Evolutionary conservation across 176 grass and related monocot species (phyloP).

Genomic region (Avena atlantica): DNA sequence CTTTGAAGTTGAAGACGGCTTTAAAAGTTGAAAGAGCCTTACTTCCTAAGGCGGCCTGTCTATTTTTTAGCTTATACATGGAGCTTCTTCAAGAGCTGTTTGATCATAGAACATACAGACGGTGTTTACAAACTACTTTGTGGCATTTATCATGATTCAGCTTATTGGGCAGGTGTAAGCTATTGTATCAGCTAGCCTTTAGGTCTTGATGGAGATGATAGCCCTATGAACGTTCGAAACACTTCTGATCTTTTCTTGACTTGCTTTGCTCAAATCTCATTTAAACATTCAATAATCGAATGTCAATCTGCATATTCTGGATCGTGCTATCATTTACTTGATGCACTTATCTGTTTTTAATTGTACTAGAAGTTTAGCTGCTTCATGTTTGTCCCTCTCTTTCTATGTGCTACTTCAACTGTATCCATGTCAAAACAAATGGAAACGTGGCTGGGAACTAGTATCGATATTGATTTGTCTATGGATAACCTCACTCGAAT

Average conservation of each 20-base stretch:
- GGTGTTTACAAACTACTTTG: neutral
- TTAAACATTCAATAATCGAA: neutral
- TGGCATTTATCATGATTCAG: neutral
- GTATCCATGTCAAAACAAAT: neutral
- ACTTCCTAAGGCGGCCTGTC: neutral
- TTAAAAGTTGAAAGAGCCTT: neutral
- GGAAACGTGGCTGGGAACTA: slow-evolving; percentile 1
- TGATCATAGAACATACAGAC: neutral
- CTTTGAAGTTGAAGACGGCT: slow-evolving; percentile 2
- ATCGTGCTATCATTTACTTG: neutral
- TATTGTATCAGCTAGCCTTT: neutral
- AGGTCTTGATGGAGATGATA: neutral
- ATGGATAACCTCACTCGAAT: neutral
- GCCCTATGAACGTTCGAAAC: neutral
- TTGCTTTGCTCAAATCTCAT: slow-evolving; percentile 26
- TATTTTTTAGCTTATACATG: neutral
- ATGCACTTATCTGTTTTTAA: neutral
- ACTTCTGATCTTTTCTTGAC: neutral
- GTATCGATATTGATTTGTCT: neutral
- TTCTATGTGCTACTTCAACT: neutral
- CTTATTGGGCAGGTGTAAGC: neutral
- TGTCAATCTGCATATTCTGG: neutral
- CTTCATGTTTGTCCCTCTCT: neutral
- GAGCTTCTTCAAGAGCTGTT: slow-evolving; percentile 6
- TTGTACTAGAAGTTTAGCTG: neutral